Evolutionary conservation across 495 filamentous ascomycete species (phyloP).

Genomic region (Clavariopsis aquatica): DNA sequence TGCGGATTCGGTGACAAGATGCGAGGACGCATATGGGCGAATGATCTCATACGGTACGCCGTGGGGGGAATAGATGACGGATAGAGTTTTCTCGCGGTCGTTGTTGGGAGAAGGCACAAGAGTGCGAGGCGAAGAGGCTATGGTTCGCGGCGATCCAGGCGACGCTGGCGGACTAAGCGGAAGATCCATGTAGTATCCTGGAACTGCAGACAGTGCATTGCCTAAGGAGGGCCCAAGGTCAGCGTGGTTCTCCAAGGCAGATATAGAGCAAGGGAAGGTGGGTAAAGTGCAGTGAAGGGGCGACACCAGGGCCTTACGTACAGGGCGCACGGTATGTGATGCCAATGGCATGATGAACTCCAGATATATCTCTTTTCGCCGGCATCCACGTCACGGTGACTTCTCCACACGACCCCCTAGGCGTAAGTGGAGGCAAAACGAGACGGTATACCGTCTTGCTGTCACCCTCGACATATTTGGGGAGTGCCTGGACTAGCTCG

Average conservation of each 20-base stretch:
- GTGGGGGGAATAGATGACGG: constrained; percentile 63
- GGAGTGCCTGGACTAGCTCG: constrained; percentile 54
- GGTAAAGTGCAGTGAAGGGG: no score
- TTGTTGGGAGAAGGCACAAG: constrained; percentile 34
- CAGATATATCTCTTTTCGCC: constrained; percentile 60
- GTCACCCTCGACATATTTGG: constrained; percentile 50
- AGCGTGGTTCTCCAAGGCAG: no score
- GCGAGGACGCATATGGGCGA: constrained; percentile 54
- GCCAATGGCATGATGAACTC: constrained; percentile 65
- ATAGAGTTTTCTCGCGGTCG: constrained; percentile 48
- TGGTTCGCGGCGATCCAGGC: constrained; percentile 32
- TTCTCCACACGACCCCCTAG: constrained; percentile 56
- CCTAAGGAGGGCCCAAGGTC: no score
- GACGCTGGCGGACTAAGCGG: constrained; percentile 37
- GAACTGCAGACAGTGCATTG: constrained; percentile 39
- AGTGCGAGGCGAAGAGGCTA: constrained; percentile 30
- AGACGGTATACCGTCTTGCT: constrained; percentile 52
- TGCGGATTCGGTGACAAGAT: constrained; percentile 59
- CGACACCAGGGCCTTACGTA: no score
- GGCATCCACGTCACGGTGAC: constrained; percentile 66
- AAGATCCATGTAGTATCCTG: constrained; percentile 38
- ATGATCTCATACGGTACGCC: constrained; percentile 55
- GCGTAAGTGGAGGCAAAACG: constrained; percentile 50
- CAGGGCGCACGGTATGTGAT: constrained; percentile 68
- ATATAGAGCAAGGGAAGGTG: no score